Conservation (phyloP, 2,329 filamentous ascomycete genomes). For the Dactylellina sp. region DNA sequence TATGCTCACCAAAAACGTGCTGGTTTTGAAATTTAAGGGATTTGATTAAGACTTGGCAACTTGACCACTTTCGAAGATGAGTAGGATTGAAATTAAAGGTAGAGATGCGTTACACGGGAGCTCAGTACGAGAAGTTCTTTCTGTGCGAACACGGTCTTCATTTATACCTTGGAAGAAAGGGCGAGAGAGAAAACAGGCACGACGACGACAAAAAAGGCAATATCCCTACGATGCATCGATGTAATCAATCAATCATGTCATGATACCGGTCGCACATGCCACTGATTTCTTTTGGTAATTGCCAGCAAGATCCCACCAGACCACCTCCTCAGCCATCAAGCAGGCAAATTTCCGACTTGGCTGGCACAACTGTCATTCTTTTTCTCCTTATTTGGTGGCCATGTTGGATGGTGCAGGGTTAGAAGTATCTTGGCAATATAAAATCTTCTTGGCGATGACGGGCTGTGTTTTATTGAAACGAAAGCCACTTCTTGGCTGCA, state of each 20-base stretch:
- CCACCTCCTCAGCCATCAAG: too few species aligned
- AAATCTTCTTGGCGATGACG: slow-evolving; percentile 29
- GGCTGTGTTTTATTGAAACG: slow-evolving; percentile 23
- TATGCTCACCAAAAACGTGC: too few species aligned
- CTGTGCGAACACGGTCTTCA: not conserved
- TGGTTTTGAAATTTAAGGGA: not conserved
- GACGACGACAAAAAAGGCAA: too few species aligned
- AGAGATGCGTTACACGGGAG: slow-evolving; percentile 2
- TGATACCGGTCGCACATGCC: not conserved
- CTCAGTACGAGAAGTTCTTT: not conserved
- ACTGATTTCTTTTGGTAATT: not conserved
- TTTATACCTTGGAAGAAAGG: too few species aligned
- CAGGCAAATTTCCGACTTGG: too few species aligned
- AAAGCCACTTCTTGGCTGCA: slow-evolving; percentile 33
- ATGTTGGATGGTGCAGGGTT: not conserved
- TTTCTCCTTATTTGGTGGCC: not conserved
- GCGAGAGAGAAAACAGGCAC: too few species aligned
- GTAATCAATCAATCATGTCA: slow-evolving; percentile 1
- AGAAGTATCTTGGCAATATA: too few species aligned
- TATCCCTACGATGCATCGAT: too few species aligned
- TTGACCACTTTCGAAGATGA: too few species aligned
- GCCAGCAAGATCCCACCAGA: too few species aligned
- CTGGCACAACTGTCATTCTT: too few species aligned
- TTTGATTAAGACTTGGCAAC: not conserved
- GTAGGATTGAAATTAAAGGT: slow-evolving; percentile 3